phyloP scores from a whole-genome alignment of 768 basidiomycete genomes.

The Hypsizygus marmoreus region DNA sequence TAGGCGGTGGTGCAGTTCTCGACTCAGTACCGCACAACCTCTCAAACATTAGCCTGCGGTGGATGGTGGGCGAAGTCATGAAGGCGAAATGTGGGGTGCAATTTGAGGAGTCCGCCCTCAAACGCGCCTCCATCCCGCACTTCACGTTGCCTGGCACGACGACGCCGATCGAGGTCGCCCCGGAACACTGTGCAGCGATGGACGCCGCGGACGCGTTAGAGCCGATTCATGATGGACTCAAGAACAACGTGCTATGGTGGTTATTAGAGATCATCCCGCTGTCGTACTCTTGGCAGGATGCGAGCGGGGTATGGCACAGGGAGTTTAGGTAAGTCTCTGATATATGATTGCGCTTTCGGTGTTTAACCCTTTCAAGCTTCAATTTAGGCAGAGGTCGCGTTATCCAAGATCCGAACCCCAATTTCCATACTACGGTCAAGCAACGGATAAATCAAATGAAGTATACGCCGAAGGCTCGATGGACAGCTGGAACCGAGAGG shows the following conservation, averaged over 20 bases:
- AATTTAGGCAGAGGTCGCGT: constrained; percentile 61
- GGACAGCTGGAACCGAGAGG: constrained; percentile 44
- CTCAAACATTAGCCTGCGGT: constrained; percentile 64
- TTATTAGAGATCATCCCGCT: constrained; percentile 68
- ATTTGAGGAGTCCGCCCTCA: constrained; percentile 55
- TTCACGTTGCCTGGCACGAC: constrained; percentile 5
- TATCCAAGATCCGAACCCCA: constrained; percentile 47
- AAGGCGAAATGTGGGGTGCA: constrained; percentile 57
- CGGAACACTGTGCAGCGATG: constrained; percentile 15
- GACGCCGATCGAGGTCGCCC: constrained; percentile 10
- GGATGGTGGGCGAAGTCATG: constrained; percentile 77
- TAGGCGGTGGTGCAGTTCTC: constrained; percentile 64
- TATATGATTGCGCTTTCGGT: neutral
- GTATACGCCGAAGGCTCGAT: constrained; percentile 62
- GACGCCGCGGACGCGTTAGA: constrained; percentile 45
- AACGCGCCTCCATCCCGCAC: constrained; percentile 39
- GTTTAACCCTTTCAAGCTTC: constrained; percentile 37
- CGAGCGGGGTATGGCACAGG: constrained; percentile 52
- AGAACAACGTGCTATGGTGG: constrained; percentile 58
- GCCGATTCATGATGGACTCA: constrained; percentile 56
- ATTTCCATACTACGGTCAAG: constrained; percentile 67
- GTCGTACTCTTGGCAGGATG: constrained; percentile 57
- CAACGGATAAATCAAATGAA: constrained; percentile 53
- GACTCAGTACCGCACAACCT: constrained; percentile 48
- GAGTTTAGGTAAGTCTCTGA: constrained; percentile 57